Percentiles rank a stretch among this genome's conserved stretches.
Conservation (phyloP, 148 eudicot genomes). For the Camellia japonica region DNA sequence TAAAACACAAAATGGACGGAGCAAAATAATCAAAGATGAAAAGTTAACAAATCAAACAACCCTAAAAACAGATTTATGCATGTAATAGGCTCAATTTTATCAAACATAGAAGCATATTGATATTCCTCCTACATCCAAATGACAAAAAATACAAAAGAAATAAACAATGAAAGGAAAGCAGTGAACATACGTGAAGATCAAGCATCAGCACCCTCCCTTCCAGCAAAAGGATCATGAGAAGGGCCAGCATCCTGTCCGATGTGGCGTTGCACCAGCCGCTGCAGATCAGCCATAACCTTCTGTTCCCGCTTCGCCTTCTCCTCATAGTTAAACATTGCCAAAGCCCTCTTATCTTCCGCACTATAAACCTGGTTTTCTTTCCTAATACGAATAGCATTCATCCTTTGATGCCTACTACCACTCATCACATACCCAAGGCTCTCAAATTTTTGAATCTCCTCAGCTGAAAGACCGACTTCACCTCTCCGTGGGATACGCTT, state of each 20-base stretch:
- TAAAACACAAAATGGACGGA: background rate
- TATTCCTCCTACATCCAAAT: background rate
- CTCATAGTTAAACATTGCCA: conserved; percentile 97
- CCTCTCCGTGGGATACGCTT: conserved; percentile 99
- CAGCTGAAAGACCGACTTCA: conserved; percentile 97
- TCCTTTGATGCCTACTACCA: conserved; percentile 98
- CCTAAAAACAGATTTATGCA: background rate
- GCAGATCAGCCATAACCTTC: conserved; percentile 92
- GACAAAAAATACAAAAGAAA: background rate
- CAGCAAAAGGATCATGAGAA: conserved; percentile 91
- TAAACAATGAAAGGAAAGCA: background rate
- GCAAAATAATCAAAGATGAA: background rate
- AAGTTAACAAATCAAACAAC: background rate
- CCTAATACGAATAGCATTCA: conserved; percentile 99
- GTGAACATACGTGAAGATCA: conserved; percentile 30
- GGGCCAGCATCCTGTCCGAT: conserved; percentile 80
- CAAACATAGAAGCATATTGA: background rate
- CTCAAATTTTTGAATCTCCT: conserved; percentile 87
- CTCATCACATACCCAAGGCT: conserved; percentile 96
- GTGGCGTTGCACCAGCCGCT: conserved; percentile 81
- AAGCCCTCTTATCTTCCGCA: conserved; percentile 97
- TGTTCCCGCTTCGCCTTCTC: conserved; percentile 91
- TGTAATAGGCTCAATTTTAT: too few species aligned
- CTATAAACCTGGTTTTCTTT: conserved; percentile 99
- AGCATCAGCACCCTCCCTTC: conserved; percentile 57